A percentile compares a stretch with the other conserved stretches of the same genome.
Conservation (phyloP, 2,329 filamentous ascomycete genomes). For the Neonectria punicea region DNA sequence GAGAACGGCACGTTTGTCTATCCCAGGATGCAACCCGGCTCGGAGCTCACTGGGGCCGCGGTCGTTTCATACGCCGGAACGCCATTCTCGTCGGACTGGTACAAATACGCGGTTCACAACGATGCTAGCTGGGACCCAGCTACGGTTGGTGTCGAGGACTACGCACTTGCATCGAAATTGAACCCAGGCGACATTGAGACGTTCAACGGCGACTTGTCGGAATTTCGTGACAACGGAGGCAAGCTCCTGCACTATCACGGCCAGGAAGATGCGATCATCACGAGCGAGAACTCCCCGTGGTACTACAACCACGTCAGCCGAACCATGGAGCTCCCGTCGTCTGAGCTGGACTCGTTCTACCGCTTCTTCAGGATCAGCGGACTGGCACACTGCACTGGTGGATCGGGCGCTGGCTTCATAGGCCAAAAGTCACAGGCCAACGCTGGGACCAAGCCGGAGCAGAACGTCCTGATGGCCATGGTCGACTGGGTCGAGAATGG, state of each 20-base stretch:
- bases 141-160: slow-evolving; percentile 50
- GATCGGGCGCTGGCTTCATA: slow-evolving; percentile 54
- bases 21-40: slow-evolving; percentile 15
- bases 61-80: slow-evolving; percentile 47
- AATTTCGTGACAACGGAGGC: slow-evolving; percentile 51
- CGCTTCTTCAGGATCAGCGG: slow-evolving; percentile 62
- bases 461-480: slow-evolving; percentile 58
- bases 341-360: slow-evolving; percentile 59
- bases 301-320: slow-evolving; percentile 34
- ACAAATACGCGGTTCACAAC: slow-evolving; percentile 20
- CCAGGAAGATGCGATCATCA: slow-evolving; percentile 53
- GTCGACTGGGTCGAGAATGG: slow-evolving; percentile 57
- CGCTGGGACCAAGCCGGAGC: slow-evolving; percentile 44
- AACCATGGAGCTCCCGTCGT: slow-evolving; percentile 41
- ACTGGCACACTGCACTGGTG: slow-evolving; percentile 58
- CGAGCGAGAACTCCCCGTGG: slow-evolving; percentile 41
- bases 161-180: slow-evolving; percentile 32
- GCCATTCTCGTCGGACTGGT: slow-evolving; percentile 8
- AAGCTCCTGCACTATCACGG: slow-evolving; percentile 59
- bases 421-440: slow-evolving; percentile 38
- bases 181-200: slow-evolving; percentile 41
- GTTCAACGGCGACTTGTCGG: slow-evolving; percentile 51
- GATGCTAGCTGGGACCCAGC: slow-evolving; percentile 21
- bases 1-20: slow-evolving; percentile 49
- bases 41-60: slow-evolving; percentile 50